These are phyloP conservation scores for Macadamia integrifolia DNA, from an alignment of 164 flowering plant species.

Conservation along the genomic window DNA sequence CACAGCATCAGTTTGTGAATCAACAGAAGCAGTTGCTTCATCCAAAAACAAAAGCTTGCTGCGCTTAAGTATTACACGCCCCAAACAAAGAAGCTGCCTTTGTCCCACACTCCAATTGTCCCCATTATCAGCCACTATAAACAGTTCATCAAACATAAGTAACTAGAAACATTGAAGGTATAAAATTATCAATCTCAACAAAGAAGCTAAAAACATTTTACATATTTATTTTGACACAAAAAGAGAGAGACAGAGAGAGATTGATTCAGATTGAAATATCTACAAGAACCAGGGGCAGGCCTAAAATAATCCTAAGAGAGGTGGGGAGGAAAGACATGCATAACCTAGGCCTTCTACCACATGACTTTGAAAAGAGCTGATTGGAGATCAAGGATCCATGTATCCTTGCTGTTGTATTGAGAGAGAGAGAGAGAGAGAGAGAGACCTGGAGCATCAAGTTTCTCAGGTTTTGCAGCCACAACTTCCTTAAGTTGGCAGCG, in stretches of 20 bases:
- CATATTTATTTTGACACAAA: not conserved
- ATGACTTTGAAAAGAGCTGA: no score
- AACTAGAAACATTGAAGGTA: not conserved
- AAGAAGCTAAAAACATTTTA: not conserved
- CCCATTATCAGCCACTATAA: slow-evolving; percentile 78
- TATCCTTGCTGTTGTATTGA: no score
- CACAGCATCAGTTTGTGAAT: slow-evolving; percentile 88
- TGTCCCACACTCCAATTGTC: slow-evolving; percentile 99
- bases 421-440: not conserved
- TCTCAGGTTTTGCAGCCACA: slow-evolving; percentile 68
- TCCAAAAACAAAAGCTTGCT: slow-evolving; percentile 90
- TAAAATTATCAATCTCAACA: not conserved
- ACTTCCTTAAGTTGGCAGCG: slow-evolving; percentile 36
- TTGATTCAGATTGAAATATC: no score
- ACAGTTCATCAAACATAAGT: not conserved
- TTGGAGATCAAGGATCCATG: no score
- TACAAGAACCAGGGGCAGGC: no score
- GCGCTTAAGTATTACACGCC: slow-evolving; percentile 81
- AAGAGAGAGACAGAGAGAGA: slow-evolving; percentile 10
- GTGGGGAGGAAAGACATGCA: no score
- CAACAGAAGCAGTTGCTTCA: slow-evolving; percentile 98
- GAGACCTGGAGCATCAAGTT: slow-evolving; percentile 76
- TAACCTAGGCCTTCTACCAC: no score
- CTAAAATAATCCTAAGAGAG: no score
- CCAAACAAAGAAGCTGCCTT: slow-evolving; percentile 92